Evolutionary conservation across 139 green algal species (phyloP), one percentile per base, ranked within the genome.

Genomic region (Bryopsis sp.): DNA sequence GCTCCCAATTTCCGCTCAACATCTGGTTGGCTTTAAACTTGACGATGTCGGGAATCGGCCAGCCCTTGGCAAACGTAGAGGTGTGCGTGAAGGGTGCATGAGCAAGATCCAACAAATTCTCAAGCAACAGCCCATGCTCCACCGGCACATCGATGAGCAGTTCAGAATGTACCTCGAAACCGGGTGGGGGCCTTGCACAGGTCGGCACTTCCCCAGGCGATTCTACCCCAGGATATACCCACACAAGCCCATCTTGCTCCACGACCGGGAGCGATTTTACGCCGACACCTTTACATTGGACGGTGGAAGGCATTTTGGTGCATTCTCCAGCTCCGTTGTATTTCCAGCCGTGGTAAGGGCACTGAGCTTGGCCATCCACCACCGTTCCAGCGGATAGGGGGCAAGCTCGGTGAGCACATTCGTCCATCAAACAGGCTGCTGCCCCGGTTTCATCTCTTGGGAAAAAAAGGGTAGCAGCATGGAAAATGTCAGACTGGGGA

Each of bases 1-100:
- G 94, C 66, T 99, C 87, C 94, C 94, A 99, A 62, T 84, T 76
- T 54, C 94, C 94, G 1, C 73, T 74, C 58, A 93, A 72, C 29
- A 85, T 34, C 73, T 85, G 73, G 36, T 60, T 79, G 5, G 83
- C 76, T 35, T 87, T 84, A 77, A 95, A 93, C 43, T 87, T 87
- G 19, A 99, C 94, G 2, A 81, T 71, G 38, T 97, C 94, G 0
- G 94, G 94, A 28, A 98, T 82, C 2, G 90, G 82, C 94, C 94
- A 99, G 63, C 92, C 94, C 69, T 89, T 88, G 26, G 94, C 94
- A 82, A 99, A 99, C 33, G 94, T 99, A 57, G 75, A 76, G 24
- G 88, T 96, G 80, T 99, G 94, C 2, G 94, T 99, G 84, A 99
- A 99, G 62, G 94, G 94, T 3, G 94, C 94, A 73, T 99, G 94